Percentiles rank a stretch among this genome's conserved stretches.
Evolutionary conservation across 257 asterid genomes (phyloP).

Genomic region (Thymus mandschuricus): DNA sequence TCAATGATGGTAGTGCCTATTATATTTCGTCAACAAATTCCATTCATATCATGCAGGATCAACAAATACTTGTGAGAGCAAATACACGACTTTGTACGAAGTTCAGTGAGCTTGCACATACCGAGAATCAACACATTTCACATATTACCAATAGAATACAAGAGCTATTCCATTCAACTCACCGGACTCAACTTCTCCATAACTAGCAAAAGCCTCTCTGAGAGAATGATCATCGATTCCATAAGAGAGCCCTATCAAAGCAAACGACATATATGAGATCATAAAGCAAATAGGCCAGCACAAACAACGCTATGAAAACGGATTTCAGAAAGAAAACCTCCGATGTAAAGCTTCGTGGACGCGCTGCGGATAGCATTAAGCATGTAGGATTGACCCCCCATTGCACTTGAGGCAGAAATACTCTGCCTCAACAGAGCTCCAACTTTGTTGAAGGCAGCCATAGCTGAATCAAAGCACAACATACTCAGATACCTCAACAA

Average conservation of each 20-base stretch:
- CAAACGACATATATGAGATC: neutral
- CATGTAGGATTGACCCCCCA: conserved; percentile 55
- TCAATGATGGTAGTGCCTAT: neutral
- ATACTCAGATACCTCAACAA: conserved; percentile 1
- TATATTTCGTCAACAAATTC: neutral
- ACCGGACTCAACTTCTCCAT: conserved; percentile 67
- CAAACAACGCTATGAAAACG: neutral
- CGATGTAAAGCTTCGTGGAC: conserved; percentile 69
- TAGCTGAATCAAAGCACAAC: conserved; percentile 39
- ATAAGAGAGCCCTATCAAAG: conserved; percentile 65
- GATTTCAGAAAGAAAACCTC: conserved; percentile 46
- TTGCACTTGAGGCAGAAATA: conserved; percentile 39
- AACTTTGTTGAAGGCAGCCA: conserved; percentile 70
- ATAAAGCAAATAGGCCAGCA: neutral
- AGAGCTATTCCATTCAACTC: conserved; percentile 1
- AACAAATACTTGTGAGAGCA: neutral
- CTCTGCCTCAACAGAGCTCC: conserved; percentile 64
- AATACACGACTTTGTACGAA: neutral
- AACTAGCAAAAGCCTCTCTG: conserved; percentile 69
- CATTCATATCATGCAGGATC: neutral
- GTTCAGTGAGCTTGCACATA: neutral
- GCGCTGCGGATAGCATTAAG: conserved; percentile 70
- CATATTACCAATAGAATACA: neutral
- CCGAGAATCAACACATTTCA: neutral
- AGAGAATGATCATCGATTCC: conserved; percentile 59